phyloP scores from a whole-genome alignment of 1,284 basidiomycete genomes.

The Ceratobasidium sp. region DNA sequence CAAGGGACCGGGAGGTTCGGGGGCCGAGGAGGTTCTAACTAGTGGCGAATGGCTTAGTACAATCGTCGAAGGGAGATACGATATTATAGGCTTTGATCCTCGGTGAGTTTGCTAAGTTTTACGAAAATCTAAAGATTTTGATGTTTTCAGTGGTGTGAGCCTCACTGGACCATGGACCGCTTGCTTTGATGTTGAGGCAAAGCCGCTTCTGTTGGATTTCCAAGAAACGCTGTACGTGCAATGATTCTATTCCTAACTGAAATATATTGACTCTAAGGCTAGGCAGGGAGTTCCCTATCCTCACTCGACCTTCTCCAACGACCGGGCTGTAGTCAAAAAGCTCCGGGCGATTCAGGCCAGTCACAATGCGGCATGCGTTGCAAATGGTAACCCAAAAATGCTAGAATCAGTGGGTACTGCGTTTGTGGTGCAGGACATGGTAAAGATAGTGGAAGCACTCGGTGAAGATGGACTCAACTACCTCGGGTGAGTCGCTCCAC shows the following conservation, averaged over 20 bases:
- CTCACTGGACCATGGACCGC: slow-evolving; percentile 21
- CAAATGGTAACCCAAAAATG: slow-evolving; percentile 41
- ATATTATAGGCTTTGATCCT: slow-evolving; percentile 35
- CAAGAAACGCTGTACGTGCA: not conserved
- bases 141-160: slow-evolving; percentile 6
- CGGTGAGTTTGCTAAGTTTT: slow-evolving; percentile 37
- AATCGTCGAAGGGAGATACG: slow-evolving; percentile 43
- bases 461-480: slow-evolving; percentile 42
- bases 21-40: slow-evolving; percentile 21
- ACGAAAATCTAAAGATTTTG: too few species aligned
- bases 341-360: not conserved
- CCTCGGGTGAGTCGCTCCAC: not conserved
- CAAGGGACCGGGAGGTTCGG: slow-evolving; percentile 44
- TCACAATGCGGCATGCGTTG: slow-evolving; percentile 36
- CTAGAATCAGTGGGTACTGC: slow-evolving; percentile 43
- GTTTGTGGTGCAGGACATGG: slow-evolving; percentile 44
- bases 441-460: slow-evolving; percentile 43
- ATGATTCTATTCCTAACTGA: not conserved
- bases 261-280: not conserved
- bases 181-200: slow-evolving; percentile 26
- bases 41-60: slow-evolving; percentile 31
- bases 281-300: slow-evolving; percentile 22
- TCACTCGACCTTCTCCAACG: not conserved
- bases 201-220: not conserved
- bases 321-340: not conserved